These are phyloP conservation scores for Yamadazyma olivae DNA, from an alignment of 805 yeast genomes.

Conservation along the genomic window DNA sequence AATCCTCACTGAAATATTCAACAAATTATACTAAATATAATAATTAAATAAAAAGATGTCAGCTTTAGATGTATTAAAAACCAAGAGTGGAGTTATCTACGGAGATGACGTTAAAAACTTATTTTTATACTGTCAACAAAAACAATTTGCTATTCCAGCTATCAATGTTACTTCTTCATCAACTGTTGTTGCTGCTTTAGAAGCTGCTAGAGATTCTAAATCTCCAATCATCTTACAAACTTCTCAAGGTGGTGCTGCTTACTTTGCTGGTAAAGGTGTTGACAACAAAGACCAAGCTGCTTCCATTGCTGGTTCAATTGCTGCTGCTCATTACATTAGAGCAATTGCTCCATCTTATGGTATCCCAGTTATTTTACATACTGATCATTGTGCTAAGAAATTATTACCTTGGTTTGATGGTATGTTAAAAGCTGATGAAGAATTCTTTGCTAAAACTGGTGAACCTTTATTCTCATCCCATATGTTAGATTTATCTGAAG, in stretches of 20 bases:
- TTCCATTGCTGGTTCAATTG: constrained; percentile 89
- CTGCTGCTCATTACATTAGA: constrained; percentile 98
- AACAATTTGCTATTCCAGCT: constrained; percentile 97
- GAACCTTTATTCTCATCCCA: constrained; percentile 98
- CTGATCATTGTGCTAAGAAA: constrained; percentile 99
- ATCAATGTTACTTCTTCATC: constrained; percentile 98
- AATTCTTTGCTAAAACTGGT: constrained; percentile 78
- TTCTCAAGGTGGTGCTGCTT: constrained; percentile 99
- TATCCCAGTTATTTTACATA: constrained; percentile 93
- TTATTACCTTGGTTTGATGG: constrained; percentile 98
- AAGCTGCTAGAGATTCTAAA: constrained; percentile 47
- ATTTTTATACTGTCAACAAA: constrained; percentile 89
- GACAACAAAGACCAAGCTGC: constrained; percentile 91
- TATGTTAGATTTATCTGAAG: constrained; percentile 98
- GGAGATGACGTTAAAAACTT: constrained; percentile 91
- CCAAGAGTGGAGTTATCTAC: constrained; percentile 97
- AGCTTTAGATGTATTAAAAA: constrained; percentile 70
- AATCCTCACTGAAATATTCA: constrained; percentile 1
- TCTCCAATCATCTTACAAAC: constrained; percentile 96
- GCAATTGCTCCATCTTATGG: constrained; percentile 95
- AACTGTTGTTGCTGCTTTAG: constrained; percentile 62
- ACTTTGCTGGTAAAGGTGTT: constrained; percentile 99
- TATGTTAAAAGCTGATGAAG: constrained; percentile 96
- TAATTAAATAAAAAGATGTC: constrained; percentile 38
- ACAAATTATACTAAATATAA: background rate